Percentiles rank a stretch among this genome's conserved stretches.
Evolutionary conservation across 192 early-diverging fungal species (phyloP).

Genomic region (Obelidium mucronatum): DNA sequence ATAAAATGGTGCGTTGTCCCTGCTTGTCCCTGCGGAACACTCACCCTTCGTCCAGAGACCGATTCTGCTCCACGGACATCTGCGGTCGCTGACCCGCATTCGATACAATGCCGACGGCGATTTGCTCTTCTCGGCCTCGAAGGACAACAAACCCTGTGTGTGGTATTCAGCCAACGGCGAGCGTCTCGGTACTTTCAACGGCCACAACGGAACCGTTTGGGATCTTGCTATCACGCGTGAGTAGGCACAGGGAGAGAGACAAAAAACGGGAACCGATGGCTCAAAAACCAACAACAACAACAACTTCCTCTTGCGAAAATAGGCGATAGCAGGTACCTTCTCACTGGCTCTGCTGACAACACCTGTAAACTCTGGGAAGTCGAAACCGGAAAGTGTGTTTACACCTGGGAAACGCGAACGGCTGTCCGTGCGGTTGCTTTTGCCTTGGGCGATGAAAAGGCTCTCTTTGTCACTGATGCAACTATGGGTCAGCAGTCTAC

Average conservation of each 20-base stretch:
- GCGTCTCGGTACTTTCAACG: slow-evolving; percentile 83
- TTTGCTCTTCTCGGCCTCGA: slow-evolving; percentile 92
- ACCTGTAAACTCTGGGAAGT: slow-evolving; percentile 92
- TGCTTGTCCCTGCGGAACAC: neutral
- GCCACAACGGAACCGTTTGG: slow-evolving; percentile 96
- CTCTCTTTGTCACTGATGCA: slow-evolving; percentile 93
- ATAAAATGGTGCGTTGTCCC: slow-evolving; percentile 1
- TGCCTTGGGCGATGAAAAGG: slow-evolving; percentile 86
- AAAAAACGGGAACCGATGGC: no score
- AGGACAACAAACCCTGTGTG: slow-evolving; percentile 92
- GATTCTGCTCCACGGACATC: slow-evolving; percentile 96
- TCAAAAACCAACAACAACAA: no score
- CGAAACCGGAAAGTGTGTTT: slow-evolving; percentile 88
- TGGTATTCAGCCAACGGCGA: slow-evolving; percentile 99
- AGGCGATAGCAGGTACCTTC: slow-evolving; percentile 77
- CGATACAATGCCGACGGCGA: slow-evolving; percentile 99
- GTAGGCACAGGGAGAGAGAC: no score
- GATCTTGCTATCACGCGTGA: slow-evolving; percentile 90
- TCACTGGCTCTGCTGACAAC: slow-evolving; percentile 93
- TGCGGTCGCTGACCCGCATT: slow-evolving; percentile 95
- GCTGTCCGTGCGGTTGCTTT: slow-evolving; percentile 93
- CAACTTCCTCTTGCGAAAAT: no score
- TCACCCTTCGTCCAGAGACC: slow-evolving; percentile 81
- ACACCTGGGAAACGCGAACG: slow-evolving; percentile 87
- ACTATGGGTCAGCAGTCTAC: slow-evolving; percentile 91